Conservation (phyloP, 495 filamentous ascomycete genomes). For the Aspergillus ostianus region DNA sequence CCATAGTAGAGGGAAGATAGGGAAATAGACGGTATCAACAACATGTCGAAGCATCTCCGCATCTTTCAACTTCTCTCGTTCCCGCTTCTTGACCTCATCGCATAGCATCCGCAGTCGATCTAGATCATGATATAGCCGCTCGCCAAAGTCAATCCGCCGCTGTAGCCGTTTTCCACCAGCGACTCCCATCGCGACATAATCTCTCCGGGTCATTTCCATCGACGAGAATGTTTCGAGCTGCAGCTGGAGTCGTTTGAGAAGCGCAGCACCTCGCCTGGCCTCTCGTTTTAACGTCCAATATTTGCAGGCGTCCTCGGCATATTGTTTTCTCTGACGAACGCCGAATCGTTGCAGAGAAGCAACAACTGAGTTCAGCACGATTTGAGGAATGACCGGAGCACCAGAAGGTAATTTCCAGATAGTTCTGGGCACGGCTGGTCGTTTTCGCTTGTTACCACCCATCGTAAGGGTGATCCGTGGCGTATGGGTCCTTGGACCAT, state of each 20-base stretch:
- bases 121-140: constrained; percentile 71
- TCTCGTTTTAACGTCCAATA: constrained; percentile 99
- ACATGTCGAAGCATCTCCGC: constrained; percentile 71
- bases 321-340: constrained; percentile 85
- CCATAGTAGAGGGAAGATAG: constrained; percentile 72
- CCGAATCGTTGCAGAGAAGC: constrained; percentile 74
- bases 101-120: constrained; percentile 68
- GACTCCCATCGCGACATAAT: constrained; percentile 89
- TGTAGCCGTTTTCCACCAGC: constrained; percentile 73
- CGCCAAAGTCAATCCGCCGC: constrained; percentile 84
- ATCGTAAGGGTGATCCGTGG: constrained; percentile 59
- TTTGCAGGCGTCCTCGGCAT: constrained; percentile 84
- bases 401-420: constrained; percentile 95
- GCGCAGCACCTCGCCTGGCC: constrained; percentile 81
- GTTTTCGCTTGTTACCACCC: constrained; percentile 74
- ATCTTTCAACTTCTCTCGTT: constrained; percentile 70
- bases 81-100: constrained; percentile 66
- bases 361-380: constrained; percentile 77
- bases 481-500: constrained; percentile 35
- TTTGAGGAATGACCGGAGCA: constrained; percentile 87
- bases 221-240: constrained; percentile 88
- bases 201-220: constrained; percentile 91
- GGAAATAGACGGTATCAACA: constrained; percentile 87
- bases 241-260: constrained; percentile 88
- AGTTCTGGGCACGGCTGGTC: constrained; percentile 59